Percentiles rank a stretch among this genome's conserved stretches.
These are phyloP conservation scores for Cornus kousa DNA, from an alignment of 148 eudicot genomes.

Conservation along the genomic window DNA sequence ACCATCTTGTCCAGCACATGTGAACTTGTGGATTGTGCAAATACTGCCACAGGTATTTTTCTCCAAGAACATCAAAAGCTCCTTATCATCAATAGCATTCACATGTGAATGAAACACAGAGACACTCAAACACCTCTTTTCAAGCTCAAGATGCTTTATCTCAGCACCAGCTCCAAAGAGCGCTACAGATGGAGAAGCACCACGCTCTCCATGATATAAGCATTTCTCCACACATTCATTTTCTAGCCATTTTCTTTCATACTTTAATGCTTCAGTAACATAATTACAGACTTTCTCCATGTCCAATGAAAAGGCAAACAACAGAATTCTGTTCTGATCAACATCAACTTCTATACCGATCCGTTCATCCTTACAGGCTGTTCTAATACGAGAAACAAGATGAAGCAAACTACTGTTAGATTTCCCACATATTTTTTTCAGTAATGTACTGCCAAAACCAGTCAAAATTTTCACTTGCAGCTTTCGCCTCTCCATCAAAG, in stretches of 20 bases:
- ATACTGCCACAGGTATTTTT: conserved; percentile 37
- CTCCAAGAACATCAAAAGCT: conserved; percentile 61
- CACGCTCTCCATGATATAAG: conserved; percentile 66
- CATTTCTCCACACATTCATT: conserved; percentile 83
- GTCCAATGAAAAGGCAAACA: conserved; percentile 53
- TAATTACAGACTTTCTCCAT: conserved; percentile 45
- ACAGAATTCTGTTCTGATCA: conserved; percentile 50
- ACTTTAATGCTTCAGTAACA: conserved; percentile 45
- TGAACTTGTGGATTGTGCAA: conserved; percentile 59
- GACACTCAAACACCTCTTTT: conserved; percentile 73
- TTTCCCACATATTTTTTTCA: conserved; percentile 85
- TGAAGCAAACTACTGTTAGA: conserved; percentile 35
- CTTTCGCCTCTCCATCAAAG: conserved; percentile 47
- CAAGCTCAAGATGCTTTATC: conserved; percentile 89
- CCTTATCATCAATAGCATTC: conserved; percentile 60
- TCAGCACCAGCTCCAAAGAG: conserved; percentile 91
- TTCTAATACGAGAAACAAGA: conserved; percentile 50
- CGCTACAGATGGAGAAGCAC: conserved; percentile 63
- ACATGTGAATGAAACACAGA: conserved; percentile 54
- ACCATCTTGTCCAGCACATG: conserved; percentile 32
- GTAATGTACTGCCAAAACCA: conserved; percentile 55
- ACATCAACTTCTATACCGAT: conserved; percentile 63
- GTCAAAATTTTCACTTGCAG: conserved; percentile 46
- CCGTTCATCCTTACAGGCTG: conserved; percentile 53
- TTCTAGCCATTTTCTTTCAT: conserved; percentile 52